phyloP scores from a whole-genome alignment of 225 moss, liverwort and hornwort species.

The Bryoerythrophyllum caledonicum region DNA sequence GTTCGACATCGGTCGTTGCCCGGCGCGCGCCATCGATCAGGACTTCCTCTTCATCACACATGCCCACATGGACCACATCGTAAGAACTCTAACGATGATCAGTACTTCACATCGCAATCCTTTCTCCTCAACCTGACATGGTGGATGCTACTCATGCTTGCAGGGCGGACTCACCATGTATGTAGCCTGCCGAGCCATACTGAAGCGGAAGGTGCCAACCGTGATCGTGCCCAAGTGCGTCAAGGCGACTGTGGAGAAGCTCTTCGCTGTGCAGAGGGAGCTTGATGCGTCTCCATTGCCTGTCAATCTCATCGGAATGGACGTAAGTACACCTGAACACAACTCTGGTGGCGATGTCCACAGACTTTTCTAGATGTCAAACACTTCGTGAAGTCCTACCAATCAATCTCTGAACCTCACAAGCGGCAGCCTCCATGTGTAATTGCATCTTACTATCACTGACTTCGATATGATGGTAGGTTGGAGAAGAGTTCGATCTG shows the following conservation, averaged over 20 bases:
- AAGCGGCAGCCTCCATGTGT: not conserved
- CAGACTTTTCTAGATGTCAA: too few relatives aligned
- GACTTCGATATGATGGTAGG: too few relatives aligned
- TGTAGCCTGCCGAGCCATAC: constrained; percentile 75
- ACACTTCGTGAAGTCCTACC: too few relatives aligned
- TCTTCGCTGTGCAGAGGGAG: constrained; percentile 76
- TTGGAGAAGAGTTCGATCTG: constrained; percentile 85
- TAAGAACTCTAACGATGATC: constrained; percentile 32
- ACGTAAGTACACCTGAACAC: constrained; percentile 52
- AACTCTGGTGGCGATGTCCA: too few relatives aligned
- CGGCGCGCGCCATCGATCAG: constrained; percentile 80
- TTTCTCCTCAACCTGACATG: not conserved
- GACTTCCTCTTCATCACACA: constrained; percentile 92
- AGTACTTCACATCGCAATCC: not conserved
- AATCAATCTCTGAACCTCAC: not conserved
- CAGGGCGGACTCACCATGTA: constrained; percentile 98
- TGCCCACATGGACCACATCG: constrained; percentile 98
- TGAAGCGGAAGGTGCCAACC: constrained; percentile 81
- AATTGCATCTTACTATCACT: not conserved
- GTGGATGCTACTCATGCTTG: constrained; percentile 11
- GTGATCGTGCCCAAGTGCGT: constrained; percentile 80
- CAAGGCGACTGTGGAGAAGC: constrained; percentile 74
- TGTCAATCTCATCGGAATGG: constrained; percentile 79
- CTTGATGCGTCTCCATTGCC: constrained; percentile 80
- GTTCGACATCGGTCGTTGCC: constrained; percentile 95